Percentiles rank a stretch among this genome's conserved stretches.
Conservation (phyloP, 805 yeast species). For the Brettanomyces naardenensis region DNA sequence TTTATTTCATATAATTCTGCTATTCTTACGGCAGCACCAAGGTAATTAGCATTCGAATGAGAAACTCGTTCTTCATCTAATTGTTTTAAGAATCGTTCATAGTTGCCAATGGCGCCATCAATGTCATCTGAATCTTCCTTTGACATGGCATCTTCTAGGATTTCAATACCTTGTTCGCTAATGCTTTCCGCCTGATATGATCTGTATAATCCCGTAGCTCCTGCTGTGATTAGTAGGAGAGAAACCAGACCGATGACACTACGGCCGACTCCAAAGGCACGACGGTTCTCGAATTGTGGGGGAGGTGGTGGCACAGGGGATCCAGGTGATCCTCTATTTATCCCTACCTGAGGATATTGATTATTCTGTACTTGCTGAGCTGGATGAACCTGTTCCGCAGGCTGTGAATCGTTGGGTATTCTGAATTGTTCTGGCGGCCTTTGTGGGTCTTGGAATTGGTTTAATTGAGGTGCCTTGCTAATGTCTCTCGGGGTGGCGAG, state of each 20-base stretch:
- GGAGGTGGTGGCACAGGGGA: background rate
- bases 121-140: slow-evolving; percentile 32
- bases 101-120: slow-evolving; percentile 60
- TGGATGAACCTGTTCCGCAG: background rate
- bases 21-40: slow-evolving; percentile 76
- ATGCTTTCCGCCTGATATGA: slow-evolving; percentile 6
- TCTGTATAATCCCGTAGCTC: background rate
- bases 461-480: slow-evolving; percentile 16
- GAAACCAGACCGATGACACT: background rate
- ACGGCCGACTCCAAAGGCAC: background rate
- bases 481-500: slow-evolving; percentile 6
- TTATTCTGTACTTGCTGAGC: too few species aligned
- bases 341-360: too few species aligned
- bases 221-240: background rate
- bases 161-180: slow-evolving; percentile 8
- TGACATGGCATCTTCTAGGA: slow-evolving; percentile 7
- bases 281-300: too few species aligned
- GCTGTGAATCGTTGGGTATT: too few species aligned
- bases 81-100: slow-evolving; percentile 60
- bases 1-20: slow-evolving; percentile 69
- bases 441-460: slow-evolving; percentile 19
- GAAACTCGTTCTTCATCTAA: slow-evolving; percentile 48
- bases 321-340: too few species aligned
- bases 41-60: slow-evolving; percentile 64
- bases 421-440: slow-evolving; percentile 11